These are phyloP conservation scores for Ophiocordyceps sinensis DNA, from an alignment of 2,329 filamentous ascomycete species.

Conservation along the genomic window DNA sequence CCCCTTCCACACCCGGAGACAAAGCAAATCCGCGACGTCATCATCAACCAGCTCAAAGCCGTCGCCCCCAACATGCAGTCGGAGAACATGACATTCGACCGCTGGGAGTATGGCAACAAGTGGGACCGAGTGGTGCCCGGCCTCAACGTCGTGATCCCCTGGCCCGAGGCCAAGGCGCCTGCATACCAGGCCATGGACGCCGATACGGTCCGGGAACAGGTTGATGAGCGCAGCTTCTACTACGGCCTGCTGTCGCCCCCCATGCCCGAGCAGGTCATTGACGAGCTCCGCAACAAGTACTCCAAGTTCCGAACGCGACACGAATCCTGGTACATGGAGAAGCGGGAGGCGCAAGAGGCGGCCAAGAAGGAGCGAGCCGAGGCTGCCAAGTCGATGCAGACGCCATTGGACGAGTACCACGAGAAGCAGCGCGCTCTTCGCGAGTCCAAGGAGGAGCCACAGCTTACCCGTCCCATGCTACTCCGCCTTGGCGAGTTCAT, in stretches of 20 bases:
- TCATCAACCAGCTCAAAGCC: slow-evolving; percentile 57
- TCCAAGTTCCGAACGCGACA: slow-evolving; percentile 70
- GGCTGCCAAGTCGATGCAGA: slow-evolving; percentile 27
- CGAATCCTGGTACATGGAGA: slow-evolving; percentile 55
- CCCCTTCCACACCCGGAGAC: slow-evolving; percentile 54
- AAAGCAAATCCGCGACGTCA: slow-evolving; percentile 53
- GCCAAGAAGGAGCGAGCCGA: slow-evolving; percentile 22
- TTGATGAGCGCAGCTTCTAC: slow-evolving; percentile 60
- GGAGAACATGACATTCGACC: slow-evolving; percentile 24
- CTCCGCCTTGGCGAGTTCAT: slow-evolving; percentile 48
- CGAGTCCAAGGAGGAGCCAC: slow-evolving; percentile 37
- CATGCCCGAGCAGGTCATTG: slow-evolving; percentile 63
- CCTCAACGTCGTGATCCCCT: slow-evolving; percentile 59
- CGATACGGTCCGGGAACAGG: slow-evolving; percentile 65
- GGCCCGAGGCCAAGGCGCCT: slow-evolving; percentile 45
- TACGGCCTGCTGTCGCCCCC: slow-evolving; percentile 67
- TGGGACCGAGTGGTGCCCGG: slow-evolving; percentile 51
- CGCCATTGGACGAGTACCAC: slow-evolving; percentile 46
- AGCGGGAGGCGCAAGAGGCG: slow-evolving; percentile 45
- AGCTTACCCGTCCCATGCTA: slow-evolving; percentile 43
- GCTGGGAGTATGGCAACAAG: slow-evolving; percentile 25
- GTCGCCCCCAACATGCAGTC: slow-evolving; percentile 32
- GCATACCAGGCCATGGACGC: slow-evolving; percentile 36
- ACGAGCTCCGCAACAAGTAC: slow-evolving; percentile 77
- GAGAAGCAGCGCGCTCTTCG: slow-evolving; percentile 35